Conservation (phyloP, 2,329 filamentous ascomycete species). For the Alternaria sp. region DNA sequence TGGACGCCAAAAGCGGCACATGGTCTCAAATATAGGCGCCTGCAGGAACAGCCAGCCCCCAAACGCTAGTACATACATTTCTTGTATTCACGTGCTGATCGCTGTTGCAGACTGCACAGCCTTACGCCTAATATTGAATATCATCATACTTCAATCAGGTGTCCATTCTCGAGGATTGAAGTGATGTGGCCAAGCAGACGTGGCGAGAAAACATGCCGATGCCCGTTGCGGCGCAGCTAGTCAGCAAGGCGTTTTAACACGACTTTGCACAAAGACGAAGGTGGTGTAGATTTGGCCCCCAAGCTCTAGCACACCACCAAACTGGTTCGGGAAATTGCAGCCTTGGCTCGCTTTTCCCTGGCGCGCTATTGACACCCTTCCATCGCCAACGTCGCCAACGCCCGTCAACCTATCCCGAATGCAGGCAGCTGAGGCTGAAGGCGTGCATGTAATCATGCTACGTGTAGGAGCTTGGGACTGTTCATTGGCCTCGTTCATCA, state of each 20-base stretch:
- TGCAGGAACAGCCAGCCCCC: slow-evolving; percentile 6
- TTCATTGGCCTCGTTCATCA: slow-evolving; percentile 17
- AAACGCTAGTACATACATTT: slow-evolving; percentile 14
- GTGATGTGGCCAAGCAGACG: neutral
- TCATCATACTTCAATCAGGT: neutral
- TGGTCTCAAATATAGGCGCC: slow-evolving; percentile 13
- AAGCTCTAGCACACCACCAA: slow-evolving; percentile 5
- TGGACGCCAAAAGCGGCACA: slow-evolving; percentile 7
- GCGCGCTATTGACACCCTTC: slow-evolving; percentile 14
- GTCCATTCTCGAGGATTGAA: neutral
- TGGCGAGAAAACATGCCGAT: neutral
- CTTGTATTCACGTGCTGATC: slow-evolving; percentile 18
- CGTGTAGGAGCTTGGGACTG: slow-evolving; percentile 4
- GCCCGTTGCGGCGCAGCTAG: neutral
- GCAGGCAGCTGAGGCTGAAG: slow-evolving; percentile 21
- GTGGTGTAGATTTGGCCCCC: slow-evolving; percentile 17
- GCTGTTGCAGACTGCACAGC: slow-evolving; percentile 24
- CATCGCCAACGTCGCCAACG: slow-evolving; percentile 3
- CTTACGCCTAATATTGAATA: slow-evolving; percentile 8
- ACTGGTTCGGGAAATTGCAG: slow-evolving; percentile 20
- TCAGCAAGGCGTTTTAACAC: neutral
- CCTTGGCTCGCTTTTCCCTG: slow-evolving; percentile 38
- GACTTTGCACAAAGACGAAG: neutral
- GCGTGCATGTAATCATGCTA: slow-evolving; percentile 1
- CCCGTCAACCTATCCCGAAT: slow-evolving; percentile 1